Base-by-base conservation (phyloP, 2,329 filamentous ascomycete genomes). In the Aspergillus versicolor region DNA sequence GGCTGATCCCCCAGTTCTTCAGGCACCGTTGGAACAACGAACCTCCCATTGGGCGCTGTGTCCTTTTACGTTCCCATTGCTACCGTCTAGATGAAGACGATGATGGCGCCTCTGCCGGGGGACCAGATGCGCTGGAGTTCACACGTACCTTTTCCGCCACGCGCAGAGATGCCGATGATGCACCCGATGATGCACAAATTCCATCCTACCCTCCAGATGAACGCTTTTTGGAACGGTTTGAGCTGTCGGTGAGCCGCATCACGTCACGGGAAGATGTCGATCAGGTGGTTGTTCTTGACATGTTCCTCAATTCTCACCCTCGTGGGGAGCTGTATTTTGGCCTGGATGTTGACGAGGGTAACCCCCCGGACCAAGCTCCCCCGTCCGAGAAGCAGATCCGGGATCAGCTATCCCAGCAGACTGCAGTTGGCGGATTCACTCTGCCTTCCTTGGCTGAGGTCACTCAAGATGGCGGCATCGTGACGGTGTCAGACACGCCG, bases 81-180 rank as follows among this genome's bases (percentile, higher is more conserved):
- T 65, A 65, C 52, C 61, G 61, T 30, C 34, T 63, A 9, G 54
- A 57, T 22, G 11, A 56, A 42, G 32, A 30, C 6, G 19, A 55
- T 13, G 52, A 61, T 38, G n/a, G 19, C 0, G 53, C 60, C n/a
- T 34, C 47, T 1, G 59, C 57, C 15, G 52, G 52, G 22, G 61
- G 44, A 6, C 61, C 61, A 2, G 61, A 64, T 3, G 42, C 24
- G 13, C 53, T 64, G 3, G 57, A 49, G 13, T 64, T 63, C 53
- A 63, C 59, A n/a, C 59, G 62, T 34, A 37, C 51, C 5, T 62
- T 64, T 49, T 52, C 62, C 27, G 54, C 22, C 27, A 56, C 50
- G 5, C 17, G 46, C 12, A 17, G 11, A n/a, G n/a, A n/a, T n/a
- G n/a, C n/a, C n/a, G n/a, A n/a, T n/a, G n/a, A n/a, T n/a, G n/a